phyloP scores from a whole-genome alignment of 768 basidiomycete species.

The Boletales sp. region DNA sequence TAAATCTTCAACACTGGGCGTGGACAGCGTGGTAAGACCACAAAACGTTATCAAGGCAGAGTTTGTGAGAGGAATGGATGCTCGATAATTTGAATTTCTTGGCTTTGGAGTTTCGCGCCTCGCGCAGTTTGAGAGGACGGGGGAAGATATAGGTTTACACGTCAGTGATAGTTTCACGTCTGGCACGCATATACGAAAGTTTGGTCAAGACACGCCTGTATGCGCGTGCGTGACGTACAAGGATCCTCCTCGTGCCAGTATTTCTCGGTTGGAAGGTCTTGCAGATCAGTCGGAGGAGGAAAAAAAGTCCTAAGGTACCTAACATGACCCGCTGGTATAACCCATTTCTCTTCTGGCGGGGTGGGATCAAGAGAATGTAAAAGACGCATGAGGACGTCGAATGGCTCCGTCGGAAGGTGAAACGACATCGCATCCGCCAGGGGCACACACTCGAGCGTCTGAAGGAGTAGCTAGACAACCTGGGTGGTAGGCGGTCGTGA shows the following conservation, averaged over 20 bases:
- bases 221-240: constrained; percentile 29
- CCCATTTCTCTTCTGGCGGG: constrained; percentile 44
- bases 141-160: constrained; percentile 38
- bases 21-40: constrained; percentile 21
- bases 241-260: constrained; percentile 34
- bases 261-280: constrained; percentile 34
- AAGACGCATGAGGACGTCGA: constrained; percentile 39
- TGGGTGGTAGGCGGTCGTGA: not conserved
- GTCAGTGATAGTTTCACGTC: constrained; percentile 22
- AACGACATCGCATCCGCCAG: constrained; percentile 50
- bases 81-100: constrained; percentile 27
- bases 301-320: constrained; percentile 19
- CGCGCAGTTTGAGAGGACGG: constrained; percentile 44
- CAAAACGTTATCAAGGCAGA: constrained; percentile 21
- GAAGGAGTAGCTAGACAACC: constrained; percentile 37
- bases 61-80: constrained; percentile 24
- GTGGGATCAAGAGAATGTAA: constrained; percentile 31
- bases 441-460: constrained; percentile 42
- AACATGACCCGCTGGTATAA: constrained; percentile 24
- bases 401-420: constrained; percentile 52
- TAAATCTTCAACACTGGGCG: constrained; percentile 32
- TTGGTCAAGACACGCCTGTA: constrained; percentile 12
- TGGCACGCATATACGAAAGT: constrained; percentile 8
- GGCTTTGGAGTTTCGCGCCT: constrained; percentile 44
- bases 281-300: constrained; percentile 6